Percentiles rank a stretch among this genome's conserved stretches.
These are phyloP conservation scores for Camellia granthamiana DNA, from an alignment of 148 eudicot genomes.

Conservation along the genomic window DNA sequence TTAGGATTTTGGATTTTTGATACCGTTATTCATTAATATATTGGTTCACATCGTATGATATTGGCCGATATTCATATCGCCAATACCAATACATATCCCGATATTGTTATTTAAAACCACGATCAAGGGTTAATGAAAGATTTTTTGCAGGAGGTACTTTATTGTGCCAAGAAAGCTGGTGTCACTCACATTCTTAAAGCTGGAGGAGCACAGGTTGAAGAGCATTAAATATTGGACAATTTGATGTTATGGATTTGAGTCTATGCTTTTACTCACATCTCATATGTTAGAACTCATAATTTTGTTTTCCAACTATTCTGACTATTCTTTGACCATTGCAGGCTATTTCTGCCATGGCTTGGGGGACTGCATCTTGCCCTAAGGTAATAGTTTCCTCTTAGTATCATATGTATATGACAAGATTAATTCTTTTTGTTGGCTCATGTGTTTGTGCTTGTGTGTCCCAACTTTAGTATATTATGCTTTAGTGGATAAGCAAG, in stretches of 20 bases:
- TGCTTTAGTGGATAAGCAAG: too few species aligned
- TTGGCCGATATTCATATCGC: too few species aligned
- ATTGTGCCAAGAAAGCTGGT: conserved; percentile 91
- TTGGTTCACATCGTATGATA: too few species aligned
- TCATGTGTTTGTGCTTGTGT: background rate
- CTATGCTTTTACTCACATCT: background rate
- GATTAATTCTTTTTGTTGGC: background rate
- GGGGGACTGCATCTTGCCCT: conserved; percentile 90
- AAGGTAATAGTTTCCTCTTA: conserved; percentile 44
- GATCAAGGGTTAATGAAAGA: background rate
- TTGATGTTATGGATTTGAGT: background rate
- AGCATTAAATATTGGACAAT: background rate
- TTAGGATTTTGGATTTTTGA: too few species aligned
- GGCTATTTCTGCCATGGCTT: conserved; percentile 95
- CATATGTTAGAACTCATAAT: too few species aligned
- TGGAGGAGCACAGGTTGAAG: conserved; percentile 83
- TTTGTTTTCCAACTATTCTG: background rate
- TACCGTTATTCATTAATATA: too few species aligned
- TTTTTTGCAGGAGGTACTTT: conserved; percentile 66
- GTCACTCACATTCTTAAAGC: conserved; percentile 94
- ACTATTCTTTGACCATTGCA: conserved; percentile 20
- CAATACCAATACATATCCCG: too few species aligned
- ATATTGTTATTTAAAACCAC: too few species aligned
- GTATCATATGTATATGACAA: background rate
- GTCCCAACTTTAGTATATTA: background rate